These are phyloP conservation scores for Globisporangium sylvaticum DNA, from an alignment of 352 stramenopile species.

Conservation along the genomic window DNA sequence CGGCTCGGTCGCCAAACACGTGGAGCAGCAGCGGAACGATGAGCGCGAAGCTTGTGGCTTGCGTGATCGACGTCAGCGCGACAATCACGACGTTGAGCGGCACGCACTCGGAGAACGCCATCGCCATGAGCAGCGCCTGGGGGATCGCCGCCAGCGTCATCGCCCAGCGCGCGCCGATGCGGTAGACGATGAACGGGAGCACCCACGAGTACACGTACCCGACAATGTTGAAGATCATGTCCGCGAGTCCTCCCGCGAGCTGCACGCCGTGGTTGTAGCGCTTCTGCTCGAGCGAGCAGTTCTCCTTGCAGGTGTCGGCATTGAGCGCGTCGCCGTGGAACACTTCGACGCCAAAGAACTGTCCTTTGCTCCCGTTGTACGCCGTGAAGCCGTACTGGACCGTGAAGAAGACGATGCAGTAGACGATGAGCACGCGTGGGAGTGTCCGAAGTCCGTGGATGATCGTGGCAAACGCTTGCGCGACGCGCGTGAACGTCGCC, in stretches of 20 bases:
- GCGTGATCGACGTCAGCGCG: conserved; percentile 37
- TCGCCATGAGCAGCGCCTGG: conserved; percentile 37
- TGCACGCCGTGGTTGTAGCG: conserved; percentile 39
- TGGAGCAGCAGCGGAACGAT: conserved; percentile 48
- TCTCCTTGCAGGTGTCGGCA: conserved; percentile 32
- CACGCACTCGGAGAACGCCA: conserved; percentile 37
- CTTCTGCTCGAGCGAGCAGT: conserved; percentile 34
- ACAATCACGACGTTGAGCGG: conserved; percentile 33
- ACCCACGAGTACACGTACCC: conserved; percentile 44
- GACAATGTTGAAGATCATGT: conserved; percentile 38
- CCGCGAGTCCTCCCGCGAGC: conserved; percentile 36
- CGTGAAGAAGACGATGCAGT: conserved; percentile 44
- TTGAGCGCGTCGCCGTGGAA: conserved; percentile 32
- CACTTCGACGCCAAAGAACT: conserved; percentile 59
- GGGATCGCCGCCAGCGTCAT: conserved; percentile 32
- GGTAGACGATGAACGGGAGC: conserved; percentile 33
- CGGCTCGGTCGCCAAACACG: conserved; percentile 30
- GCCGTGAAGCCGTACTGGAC: conserved; percentile 48
- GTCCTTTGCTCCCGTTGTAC: conserved; percentile 60
- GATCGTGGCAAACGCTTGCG: conserved; percentile 41
- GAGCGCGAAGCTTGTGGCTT: conserved; percentile 40
- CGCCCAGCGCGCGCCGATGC: conserved; percentile 30
- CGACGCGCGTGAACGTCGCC: conserved; percentile 21
- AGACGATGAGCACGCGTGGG: conserved; percentile 34
- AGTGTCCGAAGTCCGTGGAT: conserved; percentile 41